Conservation (phyloP, 768 basidiomycete species). For the Rhodotorula babjevae region DNA sequence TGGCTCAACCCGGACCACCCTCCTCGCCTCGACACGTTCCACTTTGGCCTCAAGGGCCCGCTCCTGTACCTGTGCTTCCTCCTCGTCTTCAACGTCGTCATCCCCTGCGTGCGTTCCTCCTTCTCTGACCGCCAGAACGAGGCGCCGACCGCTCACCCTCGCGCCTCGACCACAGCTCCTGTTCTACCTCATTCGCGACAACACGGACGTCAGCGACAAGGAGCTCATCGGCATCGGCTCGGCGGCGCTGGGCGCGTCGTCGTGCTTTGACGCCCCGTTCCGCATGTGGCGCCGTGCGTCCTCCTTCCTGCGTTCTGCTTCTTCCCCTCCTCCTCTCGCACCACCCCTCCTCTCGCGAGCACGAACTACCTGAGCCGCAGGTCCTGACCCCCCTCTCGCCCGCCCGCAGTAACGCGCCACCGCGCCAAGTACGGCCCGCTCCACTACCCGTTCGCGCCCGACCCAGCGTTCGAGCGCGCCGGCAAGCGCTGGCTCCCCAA, state of each 20-base stretch:
- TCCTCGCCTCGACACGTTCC: slow-evolving; percentile 16
- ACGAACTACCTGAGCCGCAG: too few species aligned
- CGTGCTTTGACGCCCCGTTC: slow-evolving; percentile 42
- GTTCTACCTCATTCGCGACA: background rate
- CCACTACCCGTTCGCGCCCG: slow-evolving; percentile 21
- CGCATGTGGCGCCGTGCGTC: slow-evolving; percentile 40
- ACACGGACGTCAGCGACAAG: slow-evolving; percentile 2
- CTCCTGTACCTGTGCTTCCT: slow-evolving; percentile 28
- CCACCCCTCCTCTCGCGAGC: too few species aligned
- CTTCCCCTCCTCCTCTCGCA: too few species aligned
- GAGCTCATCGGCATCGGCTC: slow-evolving; percentile 38
- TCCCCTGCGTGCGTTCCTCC: slow-evolving; percentile 31
- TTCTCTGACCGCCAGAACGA: too few species aligned
- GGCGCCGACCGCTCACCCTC: background rate
- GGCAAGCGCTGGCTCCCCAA: slow-evolving; percentile 13
- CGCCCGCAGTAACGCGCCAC: slow-evolving; percentile 23
- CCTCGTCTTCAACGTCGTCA: slow-evolving; percentile 27
- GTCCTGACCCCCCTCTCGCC: too few species aligned
- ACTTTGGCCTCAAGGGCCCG: slow-evolving; percentile 45
- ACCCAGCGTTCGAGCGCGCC: slow-evolving; percentile 16
- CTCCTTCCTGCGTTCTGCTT: too few species aligned
- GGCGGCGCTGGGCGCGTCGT: slow-evolving; percentile 38
- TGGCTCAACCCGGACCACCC: slow-evolving; percentile 14
- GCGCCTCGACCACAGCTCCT: background rate
- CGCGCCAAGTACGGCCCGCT: slow-evolving; percentile 41